Conservation (phyloP, 2,329 filamentous ascomycete species). For the Paraconiothyrium brasiliense region DNA sequence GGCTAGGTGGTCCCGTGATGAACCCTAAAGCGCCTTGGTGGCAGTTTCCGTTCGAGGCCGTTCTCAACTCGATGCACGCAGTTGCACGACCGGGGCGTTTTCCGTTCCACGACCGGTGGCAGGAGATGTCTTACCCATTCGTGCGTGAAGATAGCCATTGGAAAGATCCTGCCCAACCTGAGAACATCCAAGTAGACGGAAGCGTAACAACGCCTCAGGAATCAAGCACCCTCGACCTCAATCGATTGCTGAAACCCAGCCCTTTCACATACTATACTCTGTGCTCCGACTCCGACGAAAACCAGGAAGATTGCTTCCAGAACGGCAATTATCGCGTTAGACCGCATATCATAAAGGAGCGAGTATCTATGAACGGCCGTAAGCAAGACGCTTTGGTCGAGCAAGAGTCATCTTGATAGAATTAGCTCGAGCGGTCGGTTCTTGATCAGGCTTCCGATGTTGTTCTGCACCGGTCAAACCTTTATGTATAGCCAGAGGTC, state of each 20-base stretch:
- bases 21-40: constrained; percentile 1
- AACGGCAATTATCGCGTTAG: constrained; percentile 11
- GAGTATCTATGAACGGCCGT: neutral
- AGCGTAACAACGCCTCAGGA: neutral
- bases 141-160: constrained; percentile 13
- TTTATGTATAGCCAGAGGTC: no score
- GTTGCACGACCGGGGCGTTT: constrained; percentile 11
- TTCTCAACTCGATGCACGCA: constrained; percentile 2
- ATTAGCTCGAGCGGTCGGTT: constrained; percentile 2
- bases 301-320: constrained; percentile 12
- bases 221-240: no score
- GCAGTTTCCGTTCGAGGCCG: neutral
- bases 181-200: constrained; percentile 6
- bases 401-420: constrained; percentile 2
- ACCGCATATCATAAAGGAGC: neutral
- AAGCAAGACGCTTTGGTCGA: constrained; percentile 3
- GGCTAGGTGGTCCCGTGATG: constrained; percentile 1
- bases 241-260: no score
- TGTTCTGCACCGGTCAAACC: no score
- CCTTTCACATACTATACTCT: neutral
- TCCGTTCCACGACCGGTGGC: constrained; percentile 5
- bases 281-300: neutral
- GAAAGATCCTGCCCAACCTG: constrained; percentile 6
- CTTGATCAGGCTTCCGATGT: no score
- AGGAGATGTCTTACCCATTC: constrained; percentile 2